Conservation (phyloP, 108 stramenopile species). For the Stephanodiscus minutulus region DNA sequence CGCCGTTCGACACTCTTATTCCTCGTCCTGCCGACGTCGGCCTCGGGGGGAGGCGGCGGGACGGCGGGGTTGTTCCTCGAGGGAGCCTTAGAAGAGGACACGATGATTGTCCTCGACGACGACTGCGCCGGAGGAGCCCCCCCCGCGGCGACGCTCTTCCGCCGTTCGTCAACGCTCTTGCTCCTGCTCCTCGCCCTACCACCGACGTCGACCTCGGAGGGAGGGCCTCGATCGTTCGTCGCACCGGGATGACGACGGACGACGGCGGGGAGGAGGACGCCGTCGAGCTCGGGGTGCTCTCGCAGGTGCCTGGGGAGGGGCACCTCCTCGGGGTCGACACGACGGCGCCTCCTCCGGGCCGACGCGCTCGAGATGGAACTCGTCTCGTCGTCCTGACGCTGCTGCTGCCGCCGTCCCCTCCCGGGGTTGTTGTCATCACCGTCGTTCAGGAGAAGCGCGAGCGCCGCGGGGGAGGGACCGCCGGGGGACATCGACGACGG, state of each 20-base stretch:
- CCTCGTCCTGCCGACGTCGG: not conserved
- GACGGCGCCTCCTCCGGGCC: not conserved
- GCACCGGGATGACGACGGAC: not conserved
- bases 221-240: too few relatives aligned
- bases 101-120: too few relatives aligned
- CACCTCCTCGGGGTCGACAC: not conserved
- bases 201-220: not conserved
- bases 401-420: too few relatives aligned
- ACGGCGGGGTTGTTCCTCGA: too few relatives aligned
- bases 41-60: too few relatives aligned
- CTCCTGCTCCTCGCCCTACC: not conserved
- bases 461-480: slow-evolving; percentile 9
- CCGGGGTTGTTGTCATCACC: slow-evolving; percentile 1
- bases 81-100: too few relatives aligned
- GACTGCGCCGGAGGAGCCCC: too few relatives aligned
- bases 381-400: too few relatives aligned
- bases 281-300: too few relatives aligned
- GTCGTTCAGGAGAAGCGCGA: slow-evolving; percentile 6
- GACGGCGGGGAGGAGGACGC: not conserved
- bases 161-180: not conserved
- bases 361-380: slow-evolving; percentile 39
- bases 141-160: too few relatives aligned
- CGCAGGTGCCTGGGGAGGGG: too few relatives aligned
- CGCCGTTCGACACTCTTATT: not conserved
- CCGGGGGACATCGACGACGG: not conserved